A percentile compares a stretch with the other conserved stretches of the same genome.
Conservation (phyloP, 306 rosid genomes). For the Vicia villosa region DNA sequence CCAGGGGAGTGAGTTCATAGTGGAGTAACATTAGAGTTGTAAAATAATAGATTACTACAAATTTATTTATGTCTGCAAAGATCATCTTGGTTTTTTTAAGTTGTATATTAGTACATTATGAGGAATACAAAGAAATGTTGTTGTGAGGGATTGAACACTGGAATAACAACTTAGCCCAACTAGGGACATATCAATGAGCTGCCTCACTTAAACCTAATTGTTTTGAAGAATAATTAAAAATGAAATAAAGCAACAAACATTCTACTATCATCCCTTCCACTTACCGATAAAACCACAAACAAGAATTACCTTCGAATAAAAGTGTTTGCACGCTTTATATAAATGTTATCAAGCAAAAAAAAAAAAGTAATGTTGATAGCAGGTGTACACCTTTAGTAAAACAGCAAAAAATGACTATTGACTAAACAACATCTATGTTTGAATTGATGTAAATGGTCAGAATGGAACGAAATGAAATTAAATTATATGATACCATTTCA, state of each 20-base stretch:
- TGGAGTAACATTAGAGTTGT: background rate
- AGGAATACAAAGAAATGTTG: too few relatives aligned
- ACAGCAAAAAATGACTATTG: background rate
- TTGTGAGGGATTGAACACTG: too few relatives aligned
- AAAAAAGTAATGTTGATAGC: slow-evolving; percentile 2
- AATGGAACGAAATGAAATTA: background rate
- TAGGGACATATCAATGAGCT: too few relatives aligned
- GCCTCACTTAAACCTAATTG: background rate
- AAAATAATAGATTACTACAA: background rate
- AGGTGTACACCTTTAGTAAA: background rate
- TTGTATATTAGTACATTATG: too few relatives aligned
- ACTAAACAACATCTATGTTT: background rate
- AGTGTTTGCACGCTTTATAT: background rate
- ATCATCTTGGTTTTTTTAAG: background rate
- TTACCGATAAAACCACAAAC: background rate
- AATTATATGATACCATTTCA: background rate
- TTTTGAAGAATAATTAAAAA: background rate
- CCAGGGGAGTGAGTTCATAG: background rate
- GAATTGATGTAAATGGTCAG: background rate
- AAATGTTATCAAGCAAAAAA: slow-evolving; percentile 32
- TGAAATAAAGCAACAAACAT: slow-evolving; percentile 3
- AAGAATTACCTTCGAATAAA: background rate
- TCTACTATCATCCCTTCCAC: slow-evolving; percentile 8
- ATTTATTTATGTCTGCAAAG: background rate
- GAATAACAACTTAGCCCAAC: too few relatives aligned